phyloP scores from a whole-genome alignment of 257 asterid species.

The Solanum chilense region DNA sequence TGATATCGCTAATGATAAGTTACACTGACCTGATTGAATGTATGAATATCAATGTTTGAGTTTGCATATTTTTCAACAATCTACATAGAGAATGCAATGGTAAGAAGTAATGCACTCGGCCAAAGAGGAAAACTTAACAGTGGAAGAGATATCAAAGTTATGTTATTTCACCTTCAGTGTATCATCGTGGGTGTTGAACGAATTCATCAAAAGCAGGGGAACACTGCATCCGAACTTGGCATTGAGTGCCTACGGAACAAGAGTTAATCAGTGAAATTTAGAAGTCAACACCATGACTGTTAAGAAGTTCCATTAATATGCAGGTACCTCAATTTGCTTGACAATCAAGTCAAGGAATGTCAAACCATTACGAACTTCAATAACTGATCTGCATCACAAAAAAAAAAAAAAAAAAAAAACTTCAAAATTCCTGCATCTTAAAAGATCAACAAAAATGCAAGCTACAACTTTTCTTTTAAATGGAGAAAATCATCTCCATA shows the following conservation, averaged over 20 bases:
- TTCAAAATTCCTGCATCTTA: background rate
- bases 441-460: background rate
- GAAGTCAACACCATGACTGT: background rate
- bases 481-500: background rate
- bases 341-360: constrained; percentile 97
- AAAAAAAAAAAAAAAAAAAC: background rate
- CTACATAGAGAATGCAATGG: constrained; percentile 25
- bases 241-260: constrained; percentile 62
- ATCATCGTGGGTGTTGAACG: constrained; percentile 98
- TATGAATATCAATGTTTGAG: constrained; percentile 75
- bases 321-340: constrained; percentile 86
- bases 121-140: background rate
- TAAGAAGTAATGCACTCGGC: background rate
- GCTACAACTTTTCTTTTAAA: background rate
- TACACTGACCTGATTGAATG: constrained; percentile 76
- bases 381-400: constrained; percentile 64
- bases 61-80: constrained; percentile 76
- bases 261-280: background rate
- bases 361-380: constrained; percentile 95
- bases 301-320: background rate
- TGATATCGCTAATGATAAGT: background rate
- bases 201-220: constrained; percentile 94
- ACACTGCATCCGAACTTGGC: constrained; percentile 81
- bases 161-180: constrained; percentile 62
- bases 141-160: background rate